phyloP scores from a whole-genome alignment of 768 basidiomycete genomes.

The Pleurotus sapidus region DNA sequence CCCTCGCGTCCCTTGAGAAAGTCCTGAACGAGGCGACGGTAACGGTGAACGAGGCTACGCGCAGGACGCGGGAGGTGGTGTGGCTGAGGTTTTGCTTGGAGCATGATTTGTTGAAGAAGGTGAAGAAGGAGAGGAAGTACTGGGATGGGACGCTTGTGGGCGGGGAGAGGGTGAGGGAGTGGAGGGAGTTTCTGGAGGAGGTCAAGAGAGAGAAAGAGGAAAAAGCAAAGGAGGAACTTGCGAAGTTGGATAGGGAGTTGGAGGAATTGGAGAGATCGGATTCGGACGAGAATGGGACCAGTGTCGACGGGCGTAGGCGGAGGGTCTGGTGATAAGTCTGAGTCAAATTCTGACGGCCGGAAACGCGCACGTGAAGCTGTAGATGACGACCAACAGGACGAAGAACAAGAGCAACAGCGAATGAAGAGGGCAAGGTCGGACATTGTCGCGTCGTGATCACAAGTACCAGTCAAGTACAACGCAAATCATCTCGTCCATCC shows the following conservation, averaged over 20 bases:
- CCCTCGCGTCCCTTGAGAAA: conserved; percentile 15
- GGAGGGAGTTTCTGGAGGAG: not conserved
- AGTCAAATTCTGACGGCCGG: not conserved
- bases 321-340: not conserved
- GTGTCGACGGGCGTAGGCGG: not conserved
- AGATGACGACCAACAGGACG: no score
- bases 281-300: not conserved
- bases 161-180: not conserved
- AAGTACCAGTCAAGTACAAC: no score
- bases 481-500: no score
- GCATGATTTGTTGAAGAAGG: conserved; percentile 9
- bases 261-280: not conserved
- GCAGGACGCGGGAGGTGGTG: conserved; percentile 12
- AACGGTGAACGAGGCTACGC: conserved; percentile 4
- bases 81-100: conserved; percentile 16
- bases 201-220: not conserved
- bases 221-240: not conserved
- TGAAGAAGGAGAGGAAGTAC: conserved; percentile 22
- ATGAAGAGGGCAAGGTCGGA: not conserved
- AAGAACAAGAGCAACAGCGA: not conserved
- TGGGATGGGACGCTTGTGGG: conserved; percentile 24
- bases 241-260: not conserved
- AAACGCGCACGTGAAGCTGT: no score
- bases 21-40: conserved; percentile 12
- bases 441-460: no score